These are phyloP conservation scores for Aegle marmelos DNA, from an alignment of 345 rosid species.

Conservation along the genomic window DNA sequence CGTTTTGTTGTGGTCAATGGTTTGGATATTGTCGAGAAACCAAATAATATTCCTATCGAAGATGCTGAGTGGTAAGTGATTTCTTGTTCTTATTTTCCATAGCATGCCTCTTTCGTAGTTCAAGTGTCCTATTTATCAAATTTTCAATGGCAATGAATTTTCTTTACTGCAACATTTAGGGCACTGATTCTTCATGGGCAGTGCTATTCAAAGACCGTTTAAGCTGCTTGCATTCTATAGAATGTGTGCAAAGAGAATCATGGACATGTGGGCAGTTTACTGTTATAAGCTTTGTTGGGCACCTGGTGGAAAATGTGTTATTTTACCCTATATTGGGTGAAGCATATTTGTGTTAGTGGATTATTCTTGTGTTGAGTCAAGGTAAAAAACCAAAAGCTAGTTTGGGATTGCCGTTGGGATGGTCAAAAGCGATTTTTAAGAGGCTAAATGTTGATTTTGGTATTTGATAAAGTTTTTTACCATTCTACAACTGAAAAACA, in stretches of 20 bases:
- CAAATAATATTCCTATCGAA: conserved; percentile 48
- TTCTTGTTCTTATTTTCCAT: not conserved
- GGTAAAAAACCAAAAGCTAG: not conserved
- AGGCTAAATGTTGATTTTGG: too few relatives aligned
- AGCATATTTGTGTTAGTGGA: not conserved
- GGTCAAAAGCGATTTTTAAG: too few relatives aligned
- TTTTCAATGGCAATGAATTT: not conserved
- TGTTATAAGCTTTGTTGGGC: not conserved
- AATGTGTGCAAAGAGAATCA: not conserved
- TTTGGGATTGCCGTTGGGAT: too few relatives aligned
- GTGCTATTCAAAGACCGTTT: not conserved
- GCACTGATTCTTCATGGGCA: not conserved
- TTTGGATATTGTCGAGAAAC: conserved; percentile 85
- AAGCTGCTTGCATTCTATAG: not conserved
- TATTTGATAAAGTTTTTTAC: not conserved
- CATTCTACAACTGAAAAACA: not conserved
- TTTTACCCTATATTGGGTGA: not conserved
- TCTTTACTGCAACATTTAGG: not conserved
- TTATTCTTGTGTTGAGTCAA: not conserved
- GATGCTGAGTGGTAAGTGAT: conserved; percentile 84
- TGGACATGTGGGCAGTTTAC: not conserved
- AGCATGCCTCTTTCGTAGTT: not conserved
- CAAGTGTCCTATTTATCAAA: not conserved
- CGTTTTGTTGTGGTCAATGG: conserved; percentile 96
- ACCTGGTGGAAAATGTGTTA: not conserved